These are phyloP conservation scores for Naegleria lovaniensis DNA, from an alignment of 208 protist genomes.

Conservation along the genomic window DNA sequence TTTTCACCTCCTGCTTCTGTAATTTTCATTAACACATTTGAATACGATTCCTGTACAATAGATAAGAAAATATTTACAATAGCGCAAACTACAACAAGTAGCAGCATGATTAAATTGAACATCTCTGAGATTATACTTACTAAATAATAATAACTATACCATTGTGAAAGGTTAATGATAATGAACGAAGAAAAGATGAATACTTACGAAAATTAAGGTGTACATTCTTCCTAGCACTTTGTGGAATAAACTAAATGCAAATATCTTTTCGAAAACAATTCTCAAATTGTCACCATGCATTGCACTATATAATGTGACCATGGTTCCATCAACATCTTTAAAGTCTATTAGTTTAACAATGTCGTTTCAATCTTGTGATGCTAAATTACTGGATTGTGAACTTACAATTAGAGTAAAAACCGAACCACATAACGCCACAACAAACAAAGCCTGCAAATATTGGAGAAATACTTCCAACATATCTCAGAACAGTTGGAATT, in stretches of 20 bases:
- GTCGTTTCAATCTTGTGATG: no score
- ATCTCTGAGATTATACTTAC: neutral
- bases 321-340: neutral
- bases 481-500: neutral
- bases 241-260: neutral
- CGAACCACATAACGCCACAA: neutral
- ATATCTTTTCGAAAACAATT: neutral
- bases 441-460: neutral
- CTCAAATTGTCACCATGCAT: neutral
- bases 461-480: neutral
- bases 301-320: neutral
- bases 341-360: neutral
- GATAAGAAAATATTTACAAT: neutral
- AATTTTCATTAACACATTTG: neutral
- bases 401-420: constrained; percentile 2
- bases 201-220: neutral
- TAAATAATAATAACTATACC: constrained; percentile 11
- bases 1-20: neutral
- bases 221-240: neutral
- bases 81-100: neutral
- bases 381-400: neutral
- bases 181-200: no score
- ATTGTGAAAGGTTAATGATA: no score
- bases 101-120: neutral
- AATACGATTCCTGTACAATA: neutral